phyloP scores from a whole-genome alignment of 1,284 basidiomycete genomes.

The Cronartium quercuum region DNA sequence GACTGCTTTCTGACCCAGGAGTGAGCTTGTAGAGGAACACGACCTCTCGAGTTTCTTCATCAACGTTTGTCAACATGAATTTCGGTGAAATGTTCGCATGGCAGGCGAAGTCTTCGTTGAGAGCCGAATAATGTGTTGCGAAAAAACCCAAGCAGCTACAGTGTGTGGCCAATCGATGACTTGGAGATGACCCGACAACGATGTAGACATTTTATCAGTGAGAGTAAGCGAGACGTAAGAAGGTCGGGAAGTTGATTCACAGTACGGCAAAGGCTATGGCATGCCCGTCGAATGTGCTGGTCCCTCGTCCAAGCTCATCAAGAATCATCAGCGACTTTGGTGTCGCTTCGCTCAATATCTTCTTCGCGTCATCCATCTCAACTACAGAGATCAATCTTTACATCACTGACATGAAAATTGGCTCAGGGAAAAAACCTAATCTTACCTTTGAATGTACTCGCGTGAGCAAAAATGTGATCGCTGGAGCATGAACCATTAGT shows the following conservation, averaged over 20 bases:
- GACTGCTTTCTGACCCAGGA: constrained; percentile 64
- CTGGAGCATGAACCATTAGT: constrained; percentile 48
- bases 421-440: background rate
- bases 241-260: constrained; percentile 11
- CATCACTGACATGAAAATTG: background rate
- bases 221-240: constrained; percentile 35
- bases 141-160: constrained; percentile 67
- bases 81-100: constrained; percentile 88
- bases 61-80: constrained; percentile 88
- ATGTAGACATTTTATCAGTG: background rate
- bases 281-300: constrained; percentile 10
- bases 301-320: constrained; percentile 62
- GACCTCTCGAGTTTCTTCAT: constrained; percentile 79
- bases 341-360: constrained; percentile 61
- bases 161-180: constrained; percentile 79
- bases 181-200: constrained; percentile 64
- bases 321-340: constrained; percentile 85
- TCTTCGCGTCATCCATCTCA: constrained; percentile 70
- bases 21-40: constrained; percentile 90
- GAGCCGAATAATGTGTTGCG: constrained; percentile 72
- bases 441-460: constrained; percentile 38
- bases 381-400: constrained; percentile 63
- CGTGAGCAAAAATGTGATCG: constrained; percentile 38
- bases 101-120: constrained; percentile 78
- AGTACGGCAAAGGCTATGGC: constrained; percentile 20